Evolutionary conservation across 2,329 filamentous ascomycete genomes (phyloP), one percentile per base, ranked within the genome.

Genomic region (Aspergillus sp.): DNA sequence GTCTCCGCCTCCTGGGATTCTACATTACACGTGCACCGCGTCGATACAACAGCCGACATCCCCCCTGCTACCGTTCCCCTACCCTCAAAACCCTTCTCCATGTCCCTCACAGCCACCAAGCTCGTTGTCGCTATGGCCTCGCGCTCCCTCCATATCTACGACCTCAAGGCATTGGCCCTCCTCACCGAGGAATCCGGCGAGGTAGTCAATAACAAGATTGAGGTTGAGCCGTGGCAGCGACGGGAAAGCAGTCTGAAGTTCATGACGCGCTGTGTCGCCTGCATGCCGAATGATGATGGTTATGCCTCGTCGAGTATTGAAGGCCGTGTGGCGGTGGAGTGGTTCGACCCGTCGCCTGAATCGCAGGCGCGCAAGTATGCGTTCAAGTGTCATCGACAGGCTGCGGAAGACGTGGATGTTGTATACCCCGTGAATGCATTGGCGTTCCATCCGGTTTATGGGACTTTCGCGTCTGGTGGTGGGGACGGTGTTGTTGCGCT

Each of bases 311-410:
- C 83, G 49, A 90, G 85, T 60, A 98, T 98, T 60, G 93, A 98
- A 66, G 93, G 93, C 4, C 84, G 93, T 59, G 90, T 98, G 2
- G 91, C 90, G 0, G 93, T 98, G 1, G 93, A 98, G 69, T 97
- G 90, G 88, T 97, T 98, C 66, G 93, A 97, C 64, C 88, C 93
- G 13, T 88, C 83, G 4, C 76, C 83, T 38, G 87, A 91, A 67
- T 90, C 87, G 3, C 90, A 97, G 72, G 85, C 87, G 35, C 82
- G 90, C 56, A 97, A 96, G 69, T 98, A 97, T 67, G 93, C 93
- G 12, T 98, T 98, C 81, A 98, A 98, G 70, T 98, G 93, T 70
- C 93, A 98, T 70, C 82, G 93, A 4, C 88, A 95, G 67, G 78
- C 83, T 25, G 65, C 73, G 46, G 78, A 79, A 39, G 82, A 82